These are phyloP conservation scores for Ceratocystis harringtonii DNA, from an alignment of 2,329 filamentous ascomycete species.

Conservation along the genomic window DNA sequence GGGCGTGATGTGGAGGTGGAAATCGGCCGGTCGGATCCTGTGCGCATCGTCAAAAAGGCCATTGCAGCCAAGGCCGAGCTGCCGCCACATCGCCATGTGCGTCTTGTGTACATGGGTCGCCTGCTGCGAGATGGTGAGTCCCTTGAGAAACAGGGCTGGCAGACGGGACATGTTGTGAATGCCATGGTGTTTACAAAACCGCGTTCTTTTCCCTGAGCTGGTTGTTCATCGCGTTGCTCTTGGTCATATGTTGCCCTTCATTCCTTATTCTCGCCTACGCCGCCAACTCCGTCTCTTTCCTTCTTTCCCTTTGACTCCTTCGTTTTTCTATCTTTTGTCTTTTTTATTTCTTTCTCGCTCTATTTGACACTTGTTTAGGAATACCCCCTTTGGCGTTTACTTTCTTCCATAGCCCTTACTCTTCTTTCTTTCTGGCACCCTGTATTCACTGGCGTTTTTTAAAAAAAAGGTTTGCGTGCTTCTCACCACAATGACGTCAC, in stretches of 20 bases:
- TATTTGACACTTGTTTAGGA: neutral
- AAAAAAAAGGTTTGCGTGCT: neutral
- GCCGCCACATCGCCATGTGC: conserved; percentile 41
- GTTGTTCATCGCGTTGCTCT: neutral
- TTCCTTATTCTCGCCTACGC: neutral
- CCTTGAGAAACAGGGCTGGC: conserved; percentile 59
- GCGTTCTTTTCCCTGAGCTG: neutral
- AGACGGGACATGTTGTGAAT: conserved; percentile 59
- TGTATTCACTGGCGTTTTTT: neutral
- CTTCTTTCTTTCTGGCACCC: neutral
- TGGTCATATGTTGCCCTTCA: neutral
- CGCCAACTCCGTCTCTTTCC: too few relatives aligned
- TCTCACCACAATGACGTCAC: neutral
- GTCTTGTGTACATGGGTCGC: conserved; percentile 67
- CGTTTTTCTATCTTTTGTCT: neutral
- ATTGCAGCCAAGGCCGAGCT: conserved; percentile 48
- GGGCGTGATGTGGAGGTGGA: conserved; percentile 46
- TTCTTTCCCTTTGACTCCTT: neutral
- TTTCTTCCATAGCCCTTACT: neutral
- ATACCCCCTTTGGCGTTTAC: conserved; percentile 1
- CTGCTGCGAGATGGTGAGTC: conserved; percentile 55
- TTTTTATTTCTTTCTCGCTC: neutral
- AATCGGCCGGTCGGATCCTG: conserved; percentile 45
- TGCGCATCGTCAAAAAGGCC: conserved; percentile 48
- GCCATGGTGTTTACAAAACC: conserved; percentile 47